Conservation (phyloP, 202 grass and related monocot species). For the Hordeum pubiflorum region DNA sequence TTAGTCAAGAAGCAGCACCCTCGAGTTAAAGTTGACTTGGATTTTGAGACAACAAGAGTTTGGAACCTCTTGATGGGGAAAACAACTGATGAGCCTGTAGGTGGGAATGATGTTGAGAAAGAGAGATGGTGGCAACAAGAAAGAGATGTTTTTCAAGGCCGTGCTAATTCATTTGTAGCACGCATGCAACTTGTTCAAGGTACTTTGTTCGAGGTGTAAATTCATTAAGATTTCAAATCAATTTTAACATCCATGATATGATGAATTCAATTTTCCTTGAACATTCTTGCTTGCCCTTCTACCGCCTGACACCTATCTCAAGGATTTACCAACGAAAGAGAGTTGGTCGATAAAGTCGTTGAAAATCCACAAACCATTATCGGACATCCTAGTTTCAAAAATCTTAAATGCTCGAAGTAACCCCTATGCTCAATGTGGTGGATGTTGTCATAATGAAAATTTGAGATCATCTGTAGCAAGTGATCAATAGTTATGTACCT, state of each 20-base stretch:
- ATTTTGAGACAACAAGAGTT: conserved; percentile 64
- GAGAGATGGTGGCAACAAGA: conserved; percentile 65
- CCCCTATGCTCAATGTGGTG: neutral
- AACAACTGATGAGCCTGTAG: conserved; percentile 28
- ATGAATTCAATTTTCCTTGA: conserved; percentile 1
- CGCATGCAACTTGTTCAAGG: conserved; percentile 77
- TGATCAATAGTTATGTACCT: neutral
- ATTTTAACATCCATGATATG: neutral
- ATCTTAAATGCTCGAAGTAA: conserved; percentile 1
- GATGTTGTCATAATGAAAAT: neutral
- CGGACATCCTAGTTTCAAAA: neutral
- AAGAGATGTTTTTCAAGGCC: conserved; percentile 54
- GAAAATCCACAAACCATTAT: neutral
- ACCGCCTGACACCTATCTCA: neutral
- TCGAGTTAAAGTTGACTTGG: conserved; percentile 67
- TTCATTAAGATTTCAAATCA: neutral
- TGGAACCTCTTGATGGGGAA: conserved; percentile 77
- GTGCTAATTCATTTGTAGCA: conserved; percentile 58
- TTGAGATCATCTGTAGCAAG: conserved; percentile 2
- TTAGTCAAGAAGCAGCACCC: conserved; percentile 42
- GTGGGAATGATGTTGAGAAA: conserved; percentile 40
- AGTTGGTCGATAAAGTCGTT: neutral
- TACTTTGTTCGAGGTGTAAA: conserved; percentile 17
- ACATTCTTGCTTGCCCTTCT: neutral
- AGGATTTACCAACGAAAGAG: neutral